Evolutionary conservation across 1,284 basidiomycete genomes (phyloP).

Genomic region (Ganoderma lingzhi): DNA sequence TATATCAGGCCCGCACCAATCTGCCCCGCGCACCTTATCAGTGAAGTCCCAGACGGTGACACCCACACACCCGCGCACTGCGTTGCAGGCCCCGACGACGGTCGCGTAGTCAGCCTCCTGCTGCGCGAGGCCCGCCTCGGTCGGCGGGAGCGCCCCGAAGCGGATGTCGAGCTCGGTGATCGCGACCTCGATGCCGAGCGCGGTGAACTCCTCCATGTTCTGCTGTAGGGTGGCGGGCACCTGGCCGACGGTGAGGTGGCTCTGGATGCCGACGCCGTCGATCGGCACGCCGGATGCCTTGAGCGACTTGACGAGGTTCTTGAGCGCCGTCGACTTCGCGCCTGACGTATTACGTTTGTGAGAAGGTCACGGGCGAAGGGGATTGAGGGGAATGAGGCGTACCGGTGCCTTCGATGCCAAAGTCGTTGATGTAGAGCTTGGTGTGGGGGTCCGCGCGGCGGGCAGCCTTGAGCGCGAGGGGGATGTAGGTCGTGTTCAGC

Average conservation of each 20-base stretch:
- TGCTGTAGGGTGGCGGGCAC: conserved; percentile 54
- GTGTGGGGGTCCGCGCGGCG: conserved; percentile 54
- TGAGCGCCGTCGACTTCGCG: conserved; percentile 59
- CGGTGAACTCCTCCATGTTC: conserved; percentile 56
- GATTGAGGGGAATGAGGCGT: background rate
- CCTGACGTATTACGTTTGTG: conserved; percentile 37
- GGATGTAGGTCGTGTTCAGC: conserved; percentile 52
- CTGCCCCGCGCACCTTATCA: conserved; percentile 44
- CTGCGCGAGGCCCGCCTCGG: conserved; percentile 53
- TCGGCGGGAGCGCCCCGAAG: conserved; percentile 58
- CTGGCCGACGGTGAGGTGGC: conserved; percentile 59
- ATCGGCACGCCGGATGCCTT: conserved; percentile 57
- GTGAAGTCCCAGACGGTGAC: conserved; percentile 64
- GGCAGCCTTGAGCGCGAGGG: conserved; percentile 53
- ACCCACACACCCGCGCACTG: conserved; percentile 57
- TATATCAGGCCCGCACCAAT: background rate
- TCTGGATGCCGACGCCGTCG: conserved; percentile 65
- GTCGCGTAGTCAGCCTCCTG: conserved; percentile 63
- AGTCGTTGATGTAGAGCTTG: conserved; percentile 60
- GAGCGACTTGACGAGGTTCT: conserved; percentile 57
- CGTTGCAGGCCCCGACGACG: conserved; percentile 61
- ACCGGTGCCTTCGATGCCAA: conserved; percentile 47
- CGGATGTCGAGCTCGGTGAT: conserved; percentile 69
- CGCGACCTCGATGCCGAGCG: conserved; percentile 64
- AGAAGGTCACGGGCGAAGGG: background rate